A percentile compares a stretch with the other conserved stretches of the same genome.
phyloP scores from a whole-genome alignment of 306 rosid genomes.

The Vachellia pachyceras region DNA sequence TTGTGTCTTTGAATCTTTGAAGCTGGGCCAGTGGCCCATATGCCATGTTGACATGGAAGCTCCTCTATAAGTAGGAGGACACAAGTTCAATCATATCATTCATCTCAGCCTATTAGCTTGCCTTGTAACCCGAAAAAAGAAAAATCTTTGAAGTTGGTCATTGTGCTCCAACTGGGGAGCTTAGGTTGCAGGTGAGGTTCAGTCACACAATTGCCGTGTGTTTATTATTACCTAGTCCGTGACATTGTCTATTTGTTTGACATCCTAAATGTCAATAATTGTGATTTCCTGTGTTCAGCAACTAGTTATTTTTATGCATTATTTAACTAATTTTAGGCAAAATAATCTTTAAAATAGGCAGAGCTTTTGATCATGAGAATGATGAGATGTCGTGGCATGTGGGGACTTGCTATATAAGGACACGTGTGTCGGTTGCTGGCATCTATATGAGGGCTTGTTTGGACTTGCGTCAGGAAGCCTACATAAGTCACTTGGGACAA shows the following conservation, averaged over 20 bases:
- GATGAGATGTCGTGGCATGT: not conserved
- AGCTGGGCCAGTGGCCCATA: not conserved
- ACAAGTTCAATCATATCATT: not conserved
- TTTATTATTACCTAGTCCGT: slow-evolving; percentile 6
- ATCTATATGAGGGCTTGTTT: not conserved
- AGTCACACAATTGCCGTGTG: not conserved
- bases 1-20: not conserved
- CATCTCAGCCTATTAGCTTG: not conserved
- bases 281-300: not conserved
- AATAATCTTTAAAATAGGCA: not conserved
- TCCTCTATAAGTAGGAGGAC: not conserved
- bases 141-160: not conserved
- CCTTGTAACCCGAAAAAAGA: not conserved
- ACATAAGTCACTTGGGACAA: too few relatives aligned
- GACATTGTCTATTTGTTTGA: slow-evolving; percentile 1
- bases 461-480: too few relatives aligned
- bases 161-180: slow-evolving; percentile 30
- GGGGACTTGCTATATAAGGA: not conserved
- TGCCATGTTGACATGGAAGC: not conserved
- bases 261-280: not conserved
- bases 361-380: not conserved
- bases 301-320: not conserved
- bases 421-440: not conserved
- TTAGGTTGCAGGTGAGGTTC: slow-evolving; percentile 51
- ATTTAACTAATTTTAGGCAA: too few relatives aligned